Conservation (phyloP, 129 eudicot species). For the Escallonia herrerae region DNA sequence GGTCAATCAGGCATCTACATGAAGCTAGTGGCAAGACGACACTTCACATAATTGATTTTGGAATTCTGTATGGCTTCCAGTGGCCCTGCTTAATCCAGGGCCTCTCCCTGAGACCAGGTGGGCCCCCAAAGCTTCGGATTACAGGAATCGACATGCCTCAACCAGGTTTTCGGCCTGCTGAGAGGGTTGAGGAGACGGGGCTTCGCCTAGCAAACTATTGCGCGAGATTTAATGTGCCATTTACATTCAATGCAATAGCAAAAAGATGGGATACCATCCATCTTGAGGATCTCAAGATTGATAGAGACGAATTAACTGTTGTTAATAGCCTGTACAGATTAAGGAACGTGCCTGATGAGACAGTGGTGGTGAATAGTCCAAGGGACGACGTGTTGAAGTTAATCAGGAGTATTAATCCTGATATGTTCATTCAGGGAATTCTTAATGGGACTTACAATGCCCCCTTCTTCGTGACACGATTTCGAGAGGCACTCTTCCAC, state of each 20-base stretch:
- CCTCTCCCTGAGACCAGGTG: conserved; percentile 26
- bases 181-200: conserved; percentile 45
- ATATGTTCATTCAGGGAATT: conserved; percentile 18
- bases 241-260: conserved; percentile 46
- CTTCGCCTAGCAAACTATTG: too few species aligned
- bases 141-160: conserved; percentile 57
- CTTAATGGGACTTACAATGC: conserved; percentile 14
- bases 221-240: conserved; percentile 34
- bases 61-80: conserved; percentile 49
- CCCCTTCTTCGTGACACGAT: conserved; percentile 6
- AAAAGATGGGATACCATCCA: conserved; percentile 49
- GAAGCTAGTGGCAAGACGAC: not conserved
- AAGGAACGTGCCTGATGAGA: conserved; percentile 38
- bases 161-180: conserved; percentile 48
- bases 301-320: conserved; percentile 37
- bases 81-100: conserved; percentile 55
- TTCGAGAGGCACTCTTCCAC: conserved; percentile 16
- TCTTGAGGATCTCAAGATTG: conserved; percentile 45
- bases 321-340: conserved; percentile 43
- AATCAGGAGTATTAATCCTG: conserved; percentile 12
- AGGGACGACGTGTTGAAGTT: conserved; percentile 10
- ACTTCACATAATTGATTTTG: conserved; percentile 44
- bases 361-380: conserved; percentile 23
- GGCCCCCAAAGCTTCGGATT: conserved; percentile 44
- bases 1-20: conserved; percentile 1